Base-by-base conservation (phyloP, 75 land plant genomes). In the Sequoiadendron giganteum region DNA sequence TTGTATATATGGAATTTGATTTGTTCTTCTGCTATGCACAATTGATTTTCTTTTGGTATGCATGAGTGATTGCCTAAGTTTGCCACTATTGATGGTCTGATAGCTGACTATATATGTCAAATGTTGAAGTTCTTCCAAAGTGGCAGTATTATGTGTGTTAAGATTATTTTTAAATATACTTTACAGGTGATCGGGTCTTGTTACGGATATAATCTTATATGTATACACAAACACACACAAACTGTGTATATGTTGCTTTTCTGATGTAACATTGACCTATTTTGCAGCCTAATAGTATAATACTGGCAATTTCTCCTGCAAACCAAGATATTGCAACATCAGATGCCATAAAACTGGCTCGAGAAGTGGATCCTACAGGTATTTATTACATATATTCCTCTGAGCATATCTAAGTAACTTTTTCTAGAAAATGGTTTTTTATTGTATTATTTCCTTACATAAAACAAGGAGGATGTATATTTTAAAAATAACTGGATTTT, bases 321-420 rank as follows among this genome's bases (percentile, higher is more conserved):
- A 96, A 96, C 88, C 97, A 96, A 88, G 98, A 96, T 89, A 95
- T 97, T 39, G 97, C 99, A 88, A 97, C 99, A 49, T 97, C 99
- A 81, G 99, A 97, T 92, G 99, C 99, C 73, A 96, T 97, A 16
- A 97, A 96, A 82, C 91, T 97, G 36, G 90, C 99, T 34, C 90
- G 96, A 82, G 99, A 97, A 90, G 99, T 97, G 75, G 99, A 97
- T 91, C 99, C 99, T 19, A 58, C 94, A 88, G 99, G 99, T 96
- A 91, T 39, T 72, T 56, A 36, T 78, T 39, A 42, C 28, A 49
- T 42, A 18, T 54, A 38, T 28, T 84, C 68, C 47, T 82, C 28
- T 43, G 49, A 45, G 13, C 15, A 28, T 81, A 28, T 3, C 30
- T 45, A 10, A 48, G 30, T 80, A 45, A 40, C 45, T 45, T 1